Base-by-base conservation (phyloP, 441 rosid genomes). In the Hura crepitans region DNA sequence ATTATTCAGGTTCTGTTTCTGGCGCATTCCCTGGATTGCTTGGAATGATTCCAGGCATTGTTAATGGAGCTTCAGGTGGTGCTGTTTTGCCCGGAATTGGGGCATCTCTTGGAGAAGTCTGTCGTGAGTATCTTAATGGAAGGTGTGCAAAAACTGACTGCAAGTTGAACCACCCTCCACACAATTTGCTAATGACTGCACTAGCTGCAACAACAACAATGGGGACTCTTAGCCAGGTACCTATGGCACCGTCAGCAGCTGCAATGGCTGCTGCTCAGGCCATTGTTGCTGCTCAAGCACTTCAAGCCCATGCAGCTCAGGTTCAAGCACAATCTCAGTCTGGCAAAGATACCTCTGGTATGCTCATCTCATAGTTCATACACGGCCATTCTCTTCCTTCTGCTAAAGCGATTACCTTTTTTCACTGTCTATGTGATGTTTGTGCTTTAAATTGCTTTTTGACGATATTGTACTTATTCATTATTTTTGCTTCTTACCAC, bases 231-330 rank as follows among this genome's bases (percentile, higher is more conserved):
- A 93, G 94, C 81, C 97, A 91, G 84, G 96, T 88, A 42, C 98
- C 98, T 45, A 93, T 93, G 97, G 96, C 99, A 15, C 98, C 98
- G 83, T 96, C 99, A 35, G 97, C 98, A 43, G 99, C 98, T 68
- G 99, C 99, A 63, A 96, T 93, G 99, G 98, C 97, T 85, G 98
- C 98, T 80, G 99, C 99, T 69, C 99, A 93, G 79, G 98, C 97
- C 54, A 96, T 96, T 78, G 96, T 96, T 79, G 98, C 99, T 17
- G 99, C 97, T 12, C 96, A 96, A 80, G 97, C 98, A 17, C 96
- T 96, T 82, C 98, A 96, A 80, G 98, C 99, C 31, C 98, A 96
- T 88, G 98, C 99, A 79, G 86, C 96, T 58, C 98, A 96, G 85
- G 79, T 89, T 81, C 97, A 92, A 84, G 98, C 97, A 8, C 96